Conservation (phyloP, 1,284 basidiomycete genomes). For the Ganoderma multipileum region DNA sequence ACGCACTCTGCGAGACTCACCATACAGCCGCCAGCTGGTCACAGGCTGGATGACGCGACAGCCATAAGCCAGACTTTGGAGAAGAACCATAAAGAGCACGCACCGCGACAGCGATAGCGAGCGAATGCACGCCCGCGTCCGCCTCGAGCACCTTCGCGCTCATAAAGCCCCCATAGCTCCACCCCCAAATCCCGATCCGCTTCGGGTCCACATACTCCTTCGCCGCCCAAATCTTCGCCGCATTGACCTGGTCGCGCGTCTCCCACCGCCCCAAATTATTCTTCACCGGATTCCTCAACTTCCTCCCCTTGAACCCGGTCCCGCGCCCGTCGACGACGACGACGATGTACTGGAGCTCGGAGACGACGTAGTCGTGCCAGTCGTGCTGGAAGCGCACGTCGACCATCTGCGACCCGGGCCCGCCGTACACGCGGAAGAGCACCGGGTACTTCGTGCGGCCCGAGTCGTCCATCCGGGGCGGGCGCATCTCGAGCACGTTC, state of each 20-base stretch:
- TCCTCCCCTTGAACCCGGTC: constrained; percentile 89
- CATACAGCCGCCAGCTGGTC: constrained; percentile 87
- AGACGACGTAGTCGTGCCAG: constrained; percentile 90
- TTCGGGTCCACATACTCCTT: constrained; percentile 82
- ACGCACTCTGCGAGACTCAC: constrained; percentile 47
- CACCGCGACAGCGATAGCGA: constrained; percentile 91
- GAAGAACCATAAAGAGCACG: constrained; percentile 38
- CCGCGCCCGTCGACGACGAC: constrained; percentile 93
- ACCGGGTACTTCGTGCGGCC: constrained; percentile 95
- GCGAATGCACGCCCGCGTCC: constrained; percentile 82
- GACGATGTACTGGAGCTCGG: constrained; percentile 84
- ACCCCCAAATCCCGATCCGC: constrained; percentile 94
- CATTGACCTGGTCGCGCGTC: constrained; percentile 86
- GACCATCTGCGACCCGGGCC: constrained; percentile 86
- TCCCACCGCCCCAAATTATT: constrained; percentile 89
- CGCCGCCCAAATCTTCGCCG: constrained; percentile 79
- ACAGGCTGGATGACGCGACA: constrained; percentile 61
- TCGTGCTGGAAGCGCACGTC: constrained; percentile 71
- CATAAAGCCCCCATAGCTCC: constrained; percentile 96
- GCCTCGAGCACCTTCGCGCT: constrained; percentile 91
- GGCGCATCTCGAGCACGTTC: constrained; percentile 90
- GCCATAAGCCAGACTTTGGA: neutral
- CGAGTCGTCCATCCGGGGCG: constrained; percentile 90
- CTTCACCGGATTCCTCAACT: constrained; percentile 84
- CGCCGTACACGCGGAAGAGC: constrained; percentile 88